These are phyloP conservation scores for Neonectria punicea DNA, from an alignment of 2,329 filamentous ascomycete genomes.

Conservation along the genomic window DNA sequence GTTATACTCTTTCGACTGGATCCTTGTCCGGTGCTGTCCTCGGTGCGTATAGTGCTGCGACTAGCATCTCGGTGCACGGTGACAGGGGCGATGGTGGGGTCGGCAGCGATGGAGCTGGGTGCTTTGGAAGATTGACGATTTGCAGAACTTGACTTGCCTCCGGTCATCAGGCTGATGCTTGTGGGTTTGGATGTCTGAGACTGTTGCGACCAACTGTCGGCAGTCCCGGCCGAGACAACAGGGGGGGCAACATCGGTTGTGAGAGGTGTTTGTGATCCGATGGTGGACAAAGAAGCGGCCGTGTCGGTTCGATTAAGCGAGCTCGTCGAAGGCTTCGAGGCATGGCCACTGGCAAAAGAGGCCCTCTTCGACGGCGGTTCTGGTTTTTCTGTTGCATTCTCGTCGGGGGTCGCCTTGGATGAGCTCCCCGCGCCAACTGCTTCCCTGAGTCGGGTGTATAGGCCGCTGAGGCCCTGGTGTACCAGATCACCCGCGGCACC, in stretches of 20 bases:
- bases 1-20: conserved; percentile 55
- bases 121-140: conserved; percentile 55
- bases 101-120: conserved; percentile 54
- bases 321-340: conserved; percentile 54
- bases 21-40: conserved; percentile 55
- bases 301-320: conserved; percentile 57
- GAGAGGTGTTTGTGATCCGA: conserved; percentile 44
- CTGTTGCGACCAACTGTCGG: conserved; percentile 55
- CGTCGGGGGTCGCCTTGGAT: conserved; percentile 48
- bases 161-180: conserved; percentile 58
- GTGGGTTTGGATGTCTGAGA: conserved; percentile 59
- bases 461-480: conserved; percentile 86
- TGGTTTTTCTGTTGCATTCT: conserved; percentile 42
- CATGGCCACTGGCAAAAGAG: conserved; percentile 52
- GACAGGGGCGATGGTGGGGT: conserved; percentile 60
- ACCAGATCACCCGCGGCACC: conserved; percentile 77
- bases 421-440: conserved; percentile 77
- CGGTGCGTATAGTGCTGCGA: conserved; percentile 54
- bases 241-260: conserved; percentile 53
- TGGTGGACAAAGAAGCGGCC: conserved; percentile 43
- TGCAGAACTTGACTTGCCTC: conserved; percentile 54
- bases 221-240: conserved; percentile 44
- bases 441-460: conserved; percentile 87
- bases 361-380: conserved; percentile 55
- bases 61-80: conserved; percentile 61